Base-by-base conservation (phyloP, 768 basidiomycete species). In the Leccinum aurantiacum region DNA sequence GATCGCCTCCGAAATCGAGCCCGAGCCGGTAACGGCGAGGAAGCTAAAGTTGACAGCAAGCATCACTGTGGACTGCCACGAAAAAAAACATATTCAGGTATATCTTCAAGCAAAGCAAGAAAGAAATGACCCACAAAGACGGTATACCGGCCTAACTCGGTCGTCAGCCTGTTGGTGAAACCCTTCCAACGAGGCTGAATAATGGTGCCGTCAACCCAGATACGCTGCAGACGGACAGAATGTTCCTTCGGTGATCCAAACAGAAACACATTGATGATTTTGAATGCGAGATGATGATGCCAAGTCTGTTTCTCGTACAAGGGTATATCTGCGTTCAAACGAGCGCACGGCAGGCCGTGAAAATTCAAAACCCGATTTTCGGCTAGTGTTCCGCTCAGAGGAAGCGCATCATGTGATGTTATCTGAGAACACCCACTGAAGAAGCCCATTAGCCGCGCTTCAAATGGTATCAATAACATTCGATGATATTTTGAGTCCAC, bases 31-130 rank as follows among this genome's bases (percentile, higher is more conserved):
- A 25, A 64, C 54, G 24, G 65, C 38, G 2, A 66, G 65, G 60
- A 65, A 60, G 29, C 64, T 63, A 35, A 65, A 41, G 13, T 66
- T 56, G 8, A 65, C 65, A 2, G 65, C 60, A 8, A 65, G 57
- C 60, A 65, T 63, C 17, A 66, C 65, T 65, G 24, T 65, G 7
- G 64, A 65, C 64, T 65, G 11, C 0, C 4, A 8, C 27, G 6
- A 3, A 10, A n/a, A 38, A 38, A 4, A 37, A 15, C n/a, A 41
- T 41, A 9, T n/a, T 41, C 38, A 41, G 38, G 9, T 9, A n/a
- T n/a, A n/a, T 41, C 41, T 10, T 17, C 8, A 44, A 10, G 4
- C 6, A 15, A 41, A 56, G 4, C 6, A 6, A 27, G 11, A 1
- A 3, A 9, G 38, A 41, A 9, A n/a, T n/a, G 41, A 50, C 64